Evolutionary conservation across 2,329 filamentous ascomycete species (phyloP).

Genomic region (Alternaria conjuncta): DNA sequence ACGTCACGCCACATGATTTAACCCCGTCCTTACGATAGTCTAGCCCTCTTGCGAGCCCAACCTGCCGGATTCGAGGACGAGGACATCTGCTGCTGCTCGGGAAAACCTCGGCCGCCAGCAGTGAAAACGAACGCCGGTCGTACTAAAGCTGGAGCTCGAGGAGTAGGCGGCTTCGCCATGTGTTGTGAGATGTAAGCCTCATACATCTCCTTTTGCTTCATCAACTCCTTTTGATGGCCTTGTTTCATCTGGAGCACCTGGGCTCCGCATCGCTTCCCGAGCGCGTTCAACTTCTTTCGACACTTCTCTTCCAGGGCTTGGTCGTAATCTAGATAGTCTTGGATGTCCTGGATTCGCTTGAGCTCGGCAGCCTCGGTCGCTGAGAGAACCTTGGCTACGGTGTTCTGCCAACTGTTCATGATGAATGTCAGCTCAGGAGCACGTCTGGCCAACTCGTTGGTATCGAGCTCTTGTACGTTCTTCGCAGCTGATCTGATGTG

Average conservation of each 20-base stretch:
- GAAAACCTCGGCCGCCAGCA: not conserved
- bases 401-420: not conserved
- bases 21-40: not conserved
- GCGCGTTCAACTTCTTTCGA: not conserved
- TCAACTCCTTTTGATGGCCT: not conserved
- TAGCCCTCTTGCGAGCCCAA: not conserved
- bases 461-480: not conserved
- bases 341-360: not conserved
- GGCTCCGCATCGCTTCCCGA: not conserved
- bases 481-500: not conserved
- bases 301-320: not conserved
- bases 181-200: not conserved
- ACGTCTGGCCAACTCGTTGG: not conserved
- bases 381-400: not conserved
- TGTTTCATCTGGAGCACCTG: conserved; percentile 1
- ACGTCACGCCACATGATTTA: not conserved
- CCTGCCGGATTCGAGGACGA: not conserved
- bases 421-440: not conserved
- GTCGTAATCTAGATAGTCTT: conserved; percentile 6
- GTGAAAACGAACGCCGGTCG: not conserved
- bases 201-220: not conserved
- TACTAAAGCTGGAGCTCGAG: not conserved
- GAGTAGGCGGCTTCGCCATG: not conserved
- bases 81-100: not conserved
- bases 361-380: conserved; percentile 1